A percentile compares a stretch with the other conserved stretches of the same genome.
Evolutionary conservation across 352 stramenopile genomes (phyloP).

Genomic region (Globisporangium paroecandrum): DNA sequence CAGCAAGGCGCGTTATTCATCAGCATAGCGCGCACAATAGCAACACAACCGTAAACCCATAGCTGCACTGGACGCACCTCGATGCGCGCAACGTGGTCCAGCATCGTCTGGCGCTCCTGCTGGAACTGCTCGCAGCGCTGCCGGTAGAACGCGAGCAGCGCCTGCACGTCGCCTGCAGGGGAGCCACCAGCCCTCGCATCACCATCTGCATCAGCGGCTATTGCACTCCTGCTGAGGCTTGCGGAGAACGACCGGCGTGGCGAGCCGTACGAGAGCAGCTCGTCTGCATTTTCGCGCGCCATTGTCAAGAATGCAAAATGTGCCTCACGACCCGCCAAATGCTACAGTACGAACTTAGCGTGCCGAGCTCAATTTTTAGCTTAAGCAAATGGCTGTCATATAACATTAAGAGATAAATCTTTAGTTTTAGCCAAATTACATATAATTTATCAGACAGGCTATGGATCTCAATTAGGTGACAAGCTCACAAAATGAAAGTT

Average conservation of each 20-base stretch:
- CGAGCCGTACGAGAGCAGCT: constrained; percentile 60
- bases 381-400: too few species aligned
- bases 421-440: too few species aligned
- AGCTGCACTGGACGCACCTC: constrained; percentile 31
- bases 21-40: background rate
- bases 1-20: background rate
- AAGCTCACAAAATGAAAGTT: too few species aligned
- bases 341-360: too few species aligned
- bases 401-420: too few species aligned
- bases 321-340: background rate
- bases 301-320: constrained; percentile 3
- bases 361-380: too few species aligned
- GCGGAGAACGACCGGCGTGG: constrained; percentile 33
- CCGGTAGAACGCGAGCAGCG: constrained; percentile 61
- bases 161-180: constrained; percentile 11
- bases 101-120: constrained; percentile 44
- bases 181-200: background rate
- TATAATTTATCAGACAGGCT: too few species aligned
- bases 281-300: constrained; percentile 20
- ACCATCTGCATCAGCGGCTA: background rate
- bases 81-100: constrained; percentile 52
- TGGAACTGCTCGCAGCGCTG: constrained; percentile 67
- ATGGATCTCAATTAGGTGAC: too few species aligned
- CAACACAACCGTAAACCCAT: background rate
- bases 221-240: constrained; percentile 17